Base-by-base conservation (phyloP, 495 filamentous ascomycete genomes). In the Penicillium psychrofluorescens region DNA sequence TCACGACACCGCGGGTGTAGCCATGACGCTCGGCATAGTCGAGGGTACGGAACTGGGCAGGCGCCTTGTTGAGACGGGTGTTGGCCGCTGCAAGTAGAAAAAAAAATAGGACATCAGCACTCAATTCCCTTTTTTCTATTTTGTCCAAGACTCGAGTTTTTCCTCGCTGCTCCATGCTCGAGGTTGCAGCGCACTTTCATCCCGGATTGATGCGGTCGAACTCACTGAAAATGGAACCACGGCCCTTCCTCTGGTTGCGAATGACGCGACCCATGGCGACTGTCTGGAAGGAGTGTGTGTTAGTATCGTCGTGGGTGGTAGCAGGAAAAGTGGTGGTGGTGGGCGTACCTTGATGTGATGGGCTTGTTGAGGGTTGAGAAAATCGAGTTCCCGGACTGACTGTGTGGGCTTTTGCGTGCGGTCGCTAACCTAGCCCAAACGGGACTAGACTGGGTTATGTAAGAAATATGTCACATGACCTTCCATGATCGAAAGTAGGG, bases 191-290 rank as follows among this genome's bases (percentile, higher is more conserved):
- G 32, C 10, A 34, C 16, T 38, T 39, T 43, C 13, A 2, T 45
- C 32, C 45, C 40, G 38, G 43, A 22, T 48, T 56, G 49, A 47
- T 56, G 55, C 51, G 55, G 55, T 62, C 61, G 67, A 62, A 79
- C 83, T 69, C 81, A 87, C 83, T 96, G 82, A 98, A 98, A 78
- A 97, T 95, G 69, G 84, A 86, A 72, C 92, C 92, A 76, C 88
- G 84, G 74, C 92, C 90, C 80, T 96, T 96, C 78, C 89, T 85
- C 85, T 95, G 88, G 76, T 94, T 95, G 72, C 88, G 85, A 72
- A 97, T 97, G 59, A 89, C 85, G 66, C 85, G 72, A 79, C 83
- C 83, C 81, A 84, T 83, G 62, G 65, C 68, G 68, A 70, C 68
- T 72, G 55, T 70, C 70, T 72, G 54, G 50, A 54, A 51, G 35